Conservation (phyloP, 2,329 filamentous ascomycete genomes). For the Aspergillus tubingensis region DNA sequence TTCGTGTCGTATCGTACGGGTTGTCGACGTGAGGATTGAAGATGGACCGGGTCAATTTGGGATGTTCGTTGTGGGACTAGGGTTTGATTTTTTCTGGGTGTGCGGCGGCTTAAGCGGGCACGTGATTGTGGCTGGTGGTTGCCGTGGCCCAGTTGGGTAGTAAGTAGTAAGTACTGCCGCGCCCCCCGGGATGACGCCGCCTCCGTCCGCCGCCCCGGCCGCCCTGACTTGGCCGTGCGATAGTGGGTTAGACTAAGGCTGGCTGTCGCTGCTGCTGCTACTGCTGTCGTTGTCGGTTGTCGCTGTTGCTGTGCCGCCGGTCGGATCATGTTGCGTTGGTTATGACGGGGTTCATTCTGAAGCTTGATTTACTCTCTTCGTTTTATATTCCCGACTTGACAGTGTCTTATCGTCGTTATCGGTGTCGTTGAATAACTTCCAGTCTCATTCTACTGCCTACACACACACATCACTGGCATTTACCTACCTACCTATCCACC, state of each 20-base stretch:
- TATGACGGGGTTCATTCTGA: no score
- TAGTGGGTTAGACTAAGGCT: not conserved
- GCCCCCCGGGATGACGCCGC: conserved; percentile 9
- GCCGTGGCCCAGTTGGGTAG: conserved; percentile 1
- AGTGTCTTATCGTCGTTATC: no score
- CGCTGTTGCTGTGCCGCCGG: no score
- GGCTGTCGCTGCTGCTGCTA: not conserved
- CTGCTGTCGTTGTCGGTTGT: not conserved
- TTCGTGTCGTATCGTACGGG: conserved; percentile 47
- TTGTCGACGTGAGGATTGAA: conserved; percentile 49
- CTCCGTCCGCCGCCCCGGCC: conserved; percentile 4
- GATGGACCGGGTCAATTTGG: conserved; percentile 43
- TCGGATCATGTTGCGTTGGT: no score
- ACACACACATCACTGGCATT: no score
- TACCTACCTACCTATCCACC: no score
- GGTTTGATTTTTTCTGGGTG: conserved; percentile 41
- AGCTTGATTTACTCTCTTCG: no score
- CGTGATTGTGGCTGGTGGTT: conserved; percentile 27
- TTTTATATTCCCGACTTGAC: no score
- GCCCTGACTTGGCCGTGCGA: not conserved
- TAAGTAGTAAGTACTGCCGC: not conserved
- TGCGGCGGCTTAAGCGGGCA: conserved; percentile 36
- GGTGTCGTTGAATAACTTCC: no score
- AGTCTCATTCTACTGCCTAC: no score
- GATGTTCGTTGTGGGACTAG: conserved; percentile 49